Base-by-base conservation (phyloP, 2,329 filamentous ascomycete species). In the Cercospora zeina region DNA sequence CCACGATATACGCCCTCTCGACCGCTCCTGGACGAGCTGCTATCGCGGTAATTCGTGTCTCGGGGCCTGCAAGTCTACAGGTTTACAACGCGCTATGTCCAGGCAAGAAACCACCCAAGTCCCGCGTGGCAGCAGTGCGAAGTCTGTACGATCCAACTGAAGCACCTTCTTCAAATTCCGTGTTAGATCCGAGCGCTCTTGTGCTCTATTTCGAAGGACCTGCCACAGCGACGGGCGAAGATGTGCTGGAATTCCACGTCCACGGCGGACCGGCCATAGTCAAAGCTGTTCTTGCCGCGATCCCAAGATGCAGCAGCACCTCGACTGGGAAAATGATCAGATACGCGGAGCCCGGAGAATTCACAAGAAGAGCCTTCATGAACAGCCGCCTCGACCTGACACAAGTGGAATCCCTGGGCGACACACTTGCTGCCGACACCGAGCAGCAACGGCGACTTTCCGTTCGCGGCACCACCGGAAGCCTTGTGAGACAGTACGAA, bases 321-420 rank as follows among this genome's bases (percentile, higher is more conserved):
- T 14, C 47, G n/a, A 24, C 34, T 34, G 16, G 33, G 24, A 61
- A 24, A 57, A 62, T 21, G 8, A 86, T 96, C 62, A 90, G 92
- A 31, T 96, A 96, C 73, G 95, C 95, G 2, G 93, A 97, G 72
- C 89, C 95, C 0, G 95, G 95, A 59, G 95, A 99, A 74, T 99
- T 99, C 76, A 99, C 95, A 3, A 87, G 88, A 64, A 87, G 95
- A 37, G 93, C 95, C 4, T 99, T 99, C 72, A 82, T 93, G 73
- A 95, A 97, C 73, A 83, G 88, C 70, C 86, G 91, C 1, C 83
- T 99, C 4, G 90, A 96, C 70, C 83, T 99, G 1, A 90, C 91
- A 2, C 93, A 99, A 76, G 89, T 87, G 51, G 86, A 88, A 73
- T 85, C 85, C 0, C 75, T 88, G 1, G 83, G 85, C 1, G 85